Base-by-base conservation (phyloP, 441 rosid species). In the Gossypium trilobum region DNA sequence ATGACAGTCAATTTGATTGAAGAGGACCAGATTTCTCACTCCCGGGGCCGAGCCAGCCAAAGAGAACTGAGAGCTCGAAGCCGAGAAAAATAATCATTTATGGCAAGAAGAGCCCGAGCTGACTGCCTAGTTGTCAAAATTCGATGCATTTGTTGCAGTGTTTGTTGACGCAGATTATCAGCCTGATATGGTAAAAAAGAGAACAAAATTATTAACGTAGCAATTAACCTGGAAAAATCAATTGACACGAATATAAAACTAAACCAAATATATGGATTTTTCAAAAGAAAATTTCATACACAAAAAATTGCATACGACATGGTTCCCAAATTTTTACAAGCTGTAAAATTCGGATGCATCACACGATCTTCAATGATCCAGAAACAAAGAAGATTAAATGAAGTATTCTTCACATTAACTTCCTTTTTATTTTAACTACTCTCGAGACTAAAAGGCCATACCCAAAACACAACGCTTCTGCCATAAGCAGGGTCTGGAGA, bases 41-140 rank as follows among this genome's bases (percentile, higher is more conserved):
- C 93, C 58, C 85, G 81, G 11, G 93, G 91, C 13, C 93, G 85
- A 16, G 93, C 91, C 76, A 88, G 78, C 93, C 93, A 88, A 10
- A 88, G 87, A 50, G 93, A 85, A 55, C 93, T 88, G 67, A 87
- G 89, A 2, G 93, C 89, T 51, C 91, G 83, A 57, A 88, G 89
- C 75, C 93, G 76, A 23, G 86, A 82, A 79, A 82, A 88, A 62
- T 88, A 83, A 74, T 88, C 93, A 6, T 84, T 73, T 74, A 88
- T 80, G 5, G 89, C 91, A 36, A 88, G 86, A 56, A 87, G 81
- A 0, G 89, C 88, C 0, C 93, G 93, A 11, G 93, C 93, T 1
- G 93, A 85, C 73, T 88, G 93, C 22, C 91, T 79, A 1, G 91
- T 87, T 17, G 93, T 88, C 72, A 88, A 78, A 77, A 85, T 77